phyloP scores from a whole-genome alignment of 2,329 filamentous ascomycete genomes.

The Microsporum canis region DNA sequence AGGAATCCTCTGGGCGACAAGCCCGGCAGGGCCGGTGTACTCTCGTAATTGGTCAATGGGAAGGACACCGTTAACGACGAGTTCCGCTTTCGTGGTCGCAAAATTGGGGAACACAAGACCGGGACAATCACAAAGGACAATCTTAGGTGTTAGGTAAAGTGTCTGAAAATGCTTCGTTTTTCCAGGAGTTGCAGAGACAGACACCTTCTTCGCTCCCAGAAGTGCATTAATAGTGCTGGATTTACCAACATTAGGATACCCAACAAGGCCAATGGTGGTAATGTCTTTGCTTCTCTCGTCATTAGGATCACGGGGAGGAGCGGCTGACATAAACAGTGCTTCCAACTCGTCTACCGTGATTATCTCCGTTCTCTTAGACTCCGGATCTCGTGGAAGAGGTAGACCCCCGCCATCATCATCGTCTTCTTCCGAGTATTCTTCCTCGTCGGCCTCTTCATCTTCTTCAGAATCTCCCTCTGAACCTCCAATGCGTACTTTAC shows the following conservation, averaged over 20 bases:
- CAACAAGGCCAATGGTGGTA: constrained; percentile 82
- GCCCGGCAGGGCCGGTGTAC: constrained; percentile 71
- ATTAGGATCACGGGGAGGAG: constrained; percentile 41
- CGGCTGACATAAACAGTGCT: constrained; percentile 69
- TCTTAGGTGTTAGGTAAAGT: constrained; percentile 78
- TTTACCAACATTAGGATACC: constrained; percentile 98
- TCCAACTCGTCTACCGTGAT: constrained; percentile 89
- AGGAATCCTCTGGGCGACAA: constrained; percentile 78
- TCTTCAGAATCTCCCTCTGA: constrained; percentile 12
- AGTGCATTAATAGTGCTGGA: constrained; percentile 98
- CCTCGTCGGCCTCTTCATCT: constrained; percentile 17
- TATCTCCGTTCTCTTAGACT: constrained; percentile 54
- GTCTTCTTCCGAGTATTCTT: constrained; percentile 23
- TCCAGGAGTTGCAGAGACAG: constrained; percentile 89
- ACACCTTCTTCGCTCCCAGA: constrained; percentile 97
- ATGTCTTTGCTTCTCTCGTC: constrained; percentile 34
- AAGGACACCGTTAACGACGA: constrained; percentile 88
- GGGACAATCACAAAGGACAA: constrained; percentile 93
- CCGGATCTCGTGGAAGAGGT: constrained; percentile 18
- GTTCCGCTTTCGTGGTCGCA: constrained; percentile 36
- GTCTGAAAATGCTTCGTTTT: constrained; percentile 99
- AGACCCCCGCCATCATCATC: constrained; percentile 22
- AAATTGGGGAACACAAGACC: constrained; percentile 67
- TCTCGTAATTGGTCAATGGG: constrained; percentile 95
- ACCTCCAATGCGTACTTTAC: not conserved